Base-by-base conservation (phyloP, 2,329 filamentous ascomycete species). In the Nemania bipapillata region DNA sequence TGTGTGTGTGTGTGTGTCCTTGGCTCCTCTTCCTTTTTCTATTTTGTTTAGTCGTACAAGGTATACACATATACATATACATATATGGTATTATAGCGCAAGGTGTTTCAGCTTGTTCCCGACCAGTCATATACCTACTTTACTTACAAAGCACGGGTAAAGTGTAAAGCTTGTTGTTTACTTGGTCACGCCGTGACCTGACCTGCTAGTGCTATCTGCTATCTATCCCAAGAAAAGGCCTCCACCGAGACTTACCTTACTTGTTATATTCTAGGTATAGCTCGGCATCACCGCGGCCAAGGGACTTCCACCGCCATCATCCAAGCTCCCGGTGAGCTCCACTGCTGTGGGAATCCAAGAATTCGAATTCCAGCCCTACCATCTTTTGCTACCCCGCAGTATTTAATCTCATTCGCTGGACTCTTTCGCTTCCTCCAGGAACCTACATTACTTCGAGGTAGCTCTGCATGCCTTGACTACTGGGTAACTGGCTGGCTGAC, bases 311-410 rank as follows among this genome's bases (percentile, higher is more conserved):
- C 63, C 37, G 45, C 22, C 63, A 35, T 32, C 52, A 40, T 64
- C 45, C 52, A 40, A 64, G 54, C 68, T 55, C 58, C 67, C 28
- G 26, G 52, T 32, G 4, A 59, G 61, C 54, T 69, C 68, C 68
- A 66, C 68, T 40, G 49, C 24, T 56, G 66, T 65, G 54, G 54
- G 50, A 69, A 47, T 55, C 66, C 58, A 58, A 59, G 42, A 55
- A 50, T 28, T 56, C 66, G 58, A 65, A 42, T 63, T n/a, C 66
- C 69, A 71, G 69, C 69, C 69, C 69, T 71, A 71, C 35, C 30
- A 9, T 26, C 58, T 54, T 30, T 26, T 54, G 40, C 32, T 70
- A 71, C 66, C 69, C 69, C 69, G 66, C 69, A 71, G 67, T 66
- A 69, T 70, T 70, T 67, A 67, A 62, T 62, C 61, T 60, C 66